Base-by-base conservation (phyloP, 768 basidiomycete genomes). In the Termitomyces sp. region DNA sequence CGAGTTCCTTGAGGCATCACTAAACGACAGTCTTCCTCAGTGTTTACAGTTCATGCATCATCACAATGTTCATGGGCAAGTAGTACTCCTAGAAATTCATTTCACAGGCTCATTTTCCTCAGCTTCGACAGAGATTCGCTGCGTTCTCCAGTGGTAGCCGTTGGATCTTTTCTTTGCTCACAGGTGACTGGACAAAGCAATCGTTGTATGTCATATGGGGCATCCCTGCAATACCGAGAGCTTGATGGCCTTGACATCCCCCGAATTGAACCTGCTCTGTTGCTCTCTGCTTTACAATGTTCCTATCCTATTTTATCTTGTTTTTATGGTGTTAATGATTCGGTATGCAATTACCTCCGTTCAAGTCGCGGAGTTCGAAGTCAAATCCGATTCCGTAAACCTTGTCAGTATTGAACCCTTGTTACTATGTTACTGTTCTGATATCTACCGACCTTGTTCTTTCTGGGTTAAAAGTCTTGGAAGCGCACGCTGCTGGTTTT, bases 41-140 rank as follows among this genome's bases (percentile, higher is more conserved):
- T 70, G 69, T 2, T 45, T 75, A 1, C 60, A 62, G 14, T 75
- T 70, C 35, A 74, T 75, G 69, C 73, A 75, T 25, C 16, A 61
- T 11, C 60, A 72, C 41, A 62, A 54, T 10, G 64, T 73, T 2
- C 75, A 75, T 51, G 64, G 73, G 74, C 69, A 56, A 50, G 29
- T 23, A 8, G 16, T n/a, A 25, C 12, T 31, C 16, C 19, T 31
- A 16, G 1, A 14, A 1, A 14, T 47, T 21, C 21, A 5, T 32
- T 11, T 19, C 4, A 47, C 34, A 5, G 29, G 23, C 38, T 27
- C n/a, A 29, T 44, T 2, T 2, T 21, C 19, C 27, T 49, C 16
- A 16, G 6, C 2, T 21, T 42, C 11, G 11, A 42, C 43, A 63
- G 62, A 23, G 59, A 63, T 27, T 53, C 71, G 31, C 62, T 77